Evolutionary conservation across 1,139 yeast genomes (phyloP), one percentile per base, ranked within the genome.

Genomic region (Lodderomyces pseudojiufengensis): DNA sequence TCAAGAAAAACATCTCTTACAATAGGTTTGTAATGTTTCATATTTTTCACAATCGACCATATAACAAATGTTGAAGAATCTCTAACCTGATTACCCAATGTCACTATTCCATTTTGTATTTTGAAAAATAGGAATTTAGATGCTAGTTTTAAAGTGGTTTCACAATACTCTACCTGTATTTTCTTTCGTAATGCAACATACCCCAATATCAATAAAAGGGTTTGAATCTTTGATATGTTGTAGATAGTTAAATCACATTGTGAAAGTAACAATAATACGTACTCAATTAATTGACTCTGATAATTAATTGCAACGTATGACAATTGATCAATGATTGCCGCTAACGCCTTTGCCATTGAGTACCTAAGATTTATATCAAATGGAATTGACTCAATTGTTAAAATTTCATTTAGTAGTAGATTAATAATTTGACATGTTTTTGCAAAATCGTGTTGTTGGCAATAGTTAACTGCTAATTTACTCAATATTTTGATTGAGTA

Each of bases 11-110:
- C 41, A 2, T 39, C 38, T 1, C 43, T 35, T 5, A 18, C 6
- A 5, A 18, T 18, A 7, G 20, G 7, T 9, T 29, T 11, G 0
- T 39, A 31, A 14, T 36, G 45, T 11, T 29, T 41, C 2, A 45
- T 46, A 28, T 57, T 55, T 30, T 62, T 52, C 34, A 60, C 65
- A 9, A 73, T 50, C 2, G 73, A 53, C 75, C 74, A 70, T 7
- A 64, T 37, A 3, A 85, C 76, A 52, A 84, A 90, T 53, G 95
- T 84, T 0, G 94, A 79, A 0, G 97, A 79, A 54, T 90, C 97
- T 36, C 95, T 69, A 2, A 90, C 72, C 46, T 81, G 87, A 2
- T 74, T 61, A 0, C 95, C 95, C 9, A 73, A 52, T 0, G 78
- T 64, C 11, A 68, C 60, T 0, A 77, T 71, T 10, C 77, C 54